Percentiles rank a stretch among this genome's conserved stretches.
Evolutionary conservation across 1,284 basidiomycete species (phyloP).

Genomic region (Ustilago crameri): DNA sequence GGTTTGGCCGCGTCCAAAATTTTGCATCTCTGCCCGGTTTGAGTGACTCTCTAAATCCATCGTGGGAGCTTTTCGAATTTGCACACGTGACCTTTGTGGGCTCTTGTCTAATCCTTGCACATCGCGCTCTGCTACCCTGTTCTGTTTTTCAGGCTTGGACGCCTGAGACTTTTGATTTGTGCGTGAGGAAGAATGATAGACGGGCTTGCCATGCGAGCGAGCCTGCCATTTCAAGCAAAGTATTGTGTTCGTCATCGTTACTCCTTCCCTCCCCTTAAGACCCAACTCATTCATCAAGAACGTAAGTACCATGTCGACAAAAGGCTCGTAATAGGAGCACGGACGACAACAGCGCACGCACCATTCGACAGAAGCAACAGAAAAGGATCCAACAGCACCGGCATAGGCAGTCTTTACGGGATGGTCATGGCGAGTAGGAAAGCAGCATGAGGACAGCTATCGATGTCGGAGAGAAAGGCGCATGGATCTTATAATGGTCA

Average conservation of each 20-base stretch:
- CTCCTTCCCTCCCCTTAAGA: slow-evolving; percentile 17
- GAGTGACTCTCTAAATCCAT: not conserved
- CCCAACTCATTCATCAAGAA: slow-evolving; percentile 41
- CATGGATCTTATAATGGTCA: too few species aligned
- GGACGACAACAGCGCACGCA: not conserved
- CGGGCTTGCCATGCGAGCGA: slow-evolving; percentile 1
- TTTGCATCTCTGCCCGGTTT: not conserved
- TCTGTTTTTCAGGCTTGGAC: not conserved
- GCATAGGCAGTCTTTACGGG: not conserved
- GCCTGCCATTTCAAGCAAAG: slow-evolving; percentile 1
- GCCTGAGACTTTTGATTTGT: not conserved
- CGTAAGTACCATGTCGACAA: slow-evolving; percentile 33
- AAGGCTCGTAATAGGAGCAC: slow-evolving; percentile 1
- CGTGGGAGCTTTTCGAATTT: slow-evolving; percentile 13
- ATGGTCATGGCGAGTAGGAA: not conserved
- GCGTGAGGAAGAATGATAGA: slow-evolving; percentile 4
- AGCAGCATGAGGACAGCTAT: too few species aligned
- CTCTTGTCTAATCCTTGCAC: too few species aligned
- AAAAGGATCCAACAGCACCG: not conserved
- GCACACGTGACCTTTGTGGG: slow-evolving; percentile 6
- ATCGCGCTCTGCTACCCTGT: not conserved
- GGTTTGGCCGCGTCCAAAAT: not conserved
- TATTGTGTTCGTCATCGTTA: slow-evolving; percentile 13
- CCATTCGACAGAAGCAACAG: slow-evolving; percentile 2
- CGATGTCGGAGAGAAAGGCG: too few species aligned